Base-by-base conservation (phyloP, 345 rosid species). In the Chamaenerion angustifolium region DNA sequence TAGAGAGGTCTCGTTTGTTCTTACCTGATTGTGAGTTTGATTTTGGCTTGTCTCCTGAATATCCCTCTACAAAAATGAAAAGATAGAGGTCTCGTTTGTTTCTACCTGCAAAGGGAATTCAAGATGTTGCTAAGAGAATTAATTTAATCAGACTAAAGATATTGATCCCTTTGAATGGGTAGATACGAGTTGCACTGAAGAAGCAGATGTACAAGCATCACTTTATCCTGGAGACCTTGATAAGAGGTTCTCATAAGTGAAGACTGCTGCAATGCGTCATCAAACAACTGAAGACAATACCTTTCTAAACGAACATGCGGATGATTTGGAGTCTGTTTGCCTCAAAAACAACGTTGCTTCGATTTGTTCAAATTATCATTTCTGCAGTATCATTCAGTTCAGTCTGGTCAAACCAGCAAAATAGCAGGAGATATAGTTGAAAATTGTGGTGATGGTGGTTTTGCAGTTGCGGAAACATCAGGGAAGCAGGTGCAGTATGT, bases 101-200 rank as follows among this genome's bases (percentile, higher is more conserved):
- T 40, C 63, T 79, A 6, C 51, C 70, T 21, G 60, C 61, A 0
- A 80, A 64, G 47, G 82, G 81, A 42, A 62, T 65, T 65, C 80
- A 58, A 48, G 61, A 40, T 60, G 67, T 83, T 64, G 82, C 84
- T 11, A 75, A 60, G 60, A 58, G 62, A 52, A 60, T 80, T 49
- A 59, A 56, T 46, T 46, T 37, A 19, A 46, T 58, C 41, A 60
- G 54, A 52, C 46, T 18, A 57, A 49, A 57, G 64, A 68, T 64
- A 35, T 11, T 54, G 70, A 58, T 48, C 60, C 55, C 46, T 86
- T 76, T 75, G 80, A 83, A 42, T 80, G 86, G 89, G 53, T 40
- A 50, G 76, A 64, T 52, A 53, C 46, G 52, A 55, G 73, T 63
- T 59, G 61, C 44, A 48, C 31, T 40, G 64, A 46, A 45, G 31